Percentiles rank a stretch among this genome's conserved stretches.
These are phyloP conservation scores for Gastrolobium bilobum DNA, from an alignment of 306 rosid genomes.

Conservation along the genomic window DNA sequence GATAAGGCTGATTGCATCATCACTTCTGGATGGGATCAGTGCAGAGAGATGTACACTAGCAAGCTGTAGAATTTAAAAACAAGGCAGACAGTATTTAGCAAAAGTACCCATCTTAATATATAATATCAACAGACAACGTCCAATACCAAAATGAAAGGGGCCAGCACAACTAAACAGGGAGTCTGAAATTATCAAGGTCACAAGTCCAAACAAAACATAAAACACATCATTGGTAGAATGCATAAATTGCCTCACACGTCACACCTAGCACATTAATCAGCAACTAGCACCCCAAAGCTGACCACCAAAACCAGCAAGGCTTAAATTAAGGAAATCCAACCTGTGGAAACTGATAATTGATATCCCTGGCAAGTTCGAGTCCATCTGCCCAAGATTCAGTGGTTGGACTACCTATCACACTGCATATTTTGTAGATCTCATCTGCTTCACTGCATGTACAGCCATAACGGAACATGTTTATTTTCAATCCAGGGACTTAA, in stretches of 20 bases:
- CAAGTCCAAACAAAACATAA: background rate
- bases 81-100: conserved; percentile 37
- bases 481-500: conserved; percentile 8
- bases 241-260: conserved; percentile 9
- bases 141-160: background rate
- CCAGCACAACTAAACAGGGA: background rate
- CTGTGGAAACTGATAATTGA: conserved; percentile 90
- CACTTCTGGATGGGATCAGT: conserved; percentile 77
- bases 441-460: conserved; percentile 83
- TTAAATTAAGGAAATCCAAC: conserved; percentile 51
- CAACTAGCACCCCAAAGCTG: conserved; percentile 2
- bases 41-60: conserved; percentile 74
- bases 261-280: conserved; percentile 17
- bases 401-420: conserved; percentile 91
- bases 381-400: conserved; percentile 88
- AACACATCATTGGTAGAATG: background rate
- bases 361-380: conserved; percentile 83
- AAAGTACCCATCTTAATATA: background rate
- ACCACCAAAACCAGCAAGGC: conserved; percentile 15
- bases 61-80: conserved; percentile 56
- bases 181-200: background rate
- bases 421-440: conserved; percentile 90
- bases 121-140: background rate
- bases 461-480: conserved; percentile 32
- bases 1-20: conserved; percentile 80